phyloP scores from a whole-genome alignment of 805 yeast genomes.

The Kurtzmaniella fragi region DNA sequence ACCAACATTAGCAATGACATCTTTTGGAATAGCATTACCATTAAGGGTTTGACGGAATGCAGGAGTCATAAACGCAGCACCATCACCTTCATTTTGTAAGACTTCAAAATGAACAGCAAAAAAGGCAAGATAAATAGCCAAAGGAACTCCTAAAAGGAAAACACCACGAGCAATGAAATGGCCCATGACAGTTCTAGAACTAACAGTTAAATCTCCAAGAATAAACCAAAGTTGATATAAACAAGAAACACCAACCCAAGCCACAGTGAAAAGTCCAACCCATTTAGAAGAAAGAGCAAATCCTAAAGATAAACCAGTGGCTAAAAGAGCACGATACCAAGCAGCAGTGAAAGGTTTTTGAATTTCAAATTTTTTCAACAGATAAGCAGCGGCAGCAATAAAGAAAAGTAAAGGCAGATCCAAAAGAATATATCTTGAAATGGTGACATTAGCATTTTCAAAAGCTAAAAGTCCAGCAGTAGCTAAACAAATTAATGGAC shows the following conservation, averaged over 20 bases:
- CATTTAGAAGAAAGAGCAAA: conserved; percentile 72
- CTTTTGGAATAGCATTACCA: conserved; percentile 56
- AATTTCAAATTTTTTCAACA: conserved; percentile 61
- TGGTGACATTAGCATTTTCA: conserved; percentile 67
- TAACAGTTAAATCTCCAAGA: conserved; percentile 61
- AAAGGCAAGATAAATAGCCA: conserved; percentile 47
- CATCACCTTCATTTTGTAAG: conserved; percentile 61
- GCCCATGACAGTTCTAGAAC: conserved; percentile 36
- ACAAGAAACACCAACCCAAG: conserved; percentile 68
- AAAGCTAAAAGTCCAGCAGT: conserved; percentile 52
- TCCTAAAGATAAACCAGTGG: conserved; percentile 70
- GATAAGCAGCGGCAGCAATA: conserved; percentile 65
- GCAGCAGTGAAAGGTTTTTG: conserved; percentile 53
- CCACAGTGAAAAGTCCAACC: conserved; percentile 80
- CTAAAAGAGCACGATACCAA: conserved; percentile 57
- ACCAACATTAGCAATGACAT: conserved; percentile 64
- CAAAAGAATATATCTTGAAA: conserved; percentile 67
- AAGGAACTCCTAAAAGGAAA: conserved; percentile 55
- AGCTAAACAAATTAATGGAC: conserved; percentile 56
- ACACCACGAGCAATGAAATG: conserved; percentile 50
- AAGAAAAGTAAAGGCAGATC: conserved; percentile 76
- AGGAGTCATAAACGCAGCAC: conserved; percentile 65
- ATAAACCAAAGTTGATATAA: conserved; percentile 63
- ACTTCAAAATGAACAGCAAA: conserved; percentile 62
- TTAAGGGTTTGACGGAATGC: conserved; percentile 63